Base-by-base conservation (phyloP, 345 rosid genomes). In the Syzygium grande region DNA sequence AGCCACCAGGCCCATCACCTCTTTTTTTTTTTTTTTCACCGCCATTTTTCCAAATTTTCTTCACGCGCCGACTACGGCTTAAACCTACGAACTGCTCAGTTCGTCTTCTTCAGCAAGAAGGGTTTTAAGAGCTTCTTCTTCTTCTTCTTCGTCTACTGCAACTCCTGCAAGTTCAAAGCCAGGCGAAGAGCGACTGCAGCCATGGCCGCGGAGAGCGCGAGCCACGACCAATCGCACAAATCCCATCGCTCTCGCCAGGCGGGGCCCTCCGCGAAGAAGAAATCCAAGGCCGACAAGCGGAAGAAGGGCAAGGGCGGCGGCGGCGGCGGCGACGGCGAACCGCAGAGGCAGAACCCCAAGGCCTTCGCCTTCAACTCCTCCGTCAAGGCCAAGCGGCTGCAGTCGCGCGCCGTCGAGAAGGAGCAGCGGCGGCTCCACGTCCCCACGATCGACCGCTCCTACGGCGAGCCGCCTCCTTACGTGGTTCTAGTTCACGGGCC, bases 401-500 rank as follows among this genome's bases (percentile, higher is more conserved):
- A 95, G 90, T 87, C 94, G 22, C 98, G 93, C 17, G 29, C 97
- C 16, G 94, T 90, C n/a, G 99, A 98, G 92, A 96, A 94, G 92
- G 98, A 98, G 90, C 99, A 98, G 91, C 91, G 94, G 11, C 90
- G 95, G 89, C 95, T 96, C 91, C 99, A 94, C 90, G 61, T 96
- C 73, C 99, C 99, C 3, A 87, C 89, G 7, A 94, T 94, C 68
- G 98, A 98, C 89, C 96, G 98, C 84, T 91, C 96, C 87, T 96
- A 96, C 38, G 95, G 98, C 15, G 97, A 93, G 88, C 93, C 95
- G 4, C 91, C 99, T 61, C 99, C 99, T 34, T 95, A 85, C 87
- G 98, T 98, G n/a, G 91, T 98, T 68, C 94, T 96, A 9, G 98
- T 98, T 59, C 99, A 98, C 65, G 99, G 99, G 8, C 99, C 99